Evolutionary conservation across 2,329 filamentous ascomycete genomes (phyloP).

Genomic region (Penicillium aurantiogriseum): DNA sequence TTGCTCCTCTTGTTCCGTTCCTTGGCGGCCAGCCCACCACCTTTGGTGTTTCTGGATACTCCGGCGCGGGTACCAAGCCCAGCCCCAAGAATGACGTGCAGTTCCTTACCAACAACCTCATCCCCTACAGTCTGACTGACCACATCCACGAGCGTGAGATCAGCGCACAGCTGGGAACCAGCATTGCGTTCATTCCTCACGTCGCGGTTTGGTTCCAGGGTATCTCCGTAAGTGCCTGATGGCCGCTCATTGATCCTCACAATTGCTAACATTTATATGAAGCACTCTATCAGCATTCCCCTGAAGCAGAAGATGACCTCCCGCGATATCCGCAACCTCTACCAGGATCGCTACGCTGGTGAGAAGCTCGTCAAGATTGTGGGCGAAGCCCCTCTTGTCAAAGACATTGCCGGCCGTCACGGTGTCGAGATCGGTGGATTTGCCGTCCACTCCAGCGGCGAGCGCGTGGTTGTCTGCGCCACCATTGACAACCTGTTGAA

Average conservation of each 20-base stretch:
- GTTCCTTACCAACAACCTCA: conserved; percentile 79
- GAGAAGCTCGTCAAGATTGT: conserved; percentile 93
- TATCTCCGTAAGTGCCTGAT: conserved; percentile 60
- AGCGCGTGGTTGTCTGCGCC: conserved; percentile 88
- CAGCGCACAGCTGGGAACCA: conserved; percentile 68
- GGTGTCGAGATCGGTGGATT: conserved; percentile 93
- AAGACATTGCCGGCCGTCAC: conserved; percentile 79
- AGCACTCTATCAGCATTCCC: conserved; percentile 85
- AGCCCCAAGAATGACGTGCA: conserved; percentile 90
- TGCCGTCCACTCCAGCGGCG: conserved; percentile 84
- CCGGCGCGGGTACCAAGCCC: conserved; percentile 90
- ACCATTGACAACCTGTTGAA: conserved; percentile 94
- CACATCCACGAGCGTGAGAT: conserved; percentile 97
- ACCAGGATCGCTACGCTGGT: conserved; percentile 92
- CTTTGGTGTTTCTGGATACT: conserved; percentile 92
- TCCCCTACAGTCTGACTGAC: conserved; percentile 86
- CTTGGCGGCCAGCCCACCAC: conserved; percentile 76
- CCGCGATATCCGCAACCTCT: conserved; percentile 88
- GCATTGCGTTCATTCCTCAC: conserved; percentile 86
- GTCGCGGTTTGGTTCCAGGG: conserved; percentile 97
- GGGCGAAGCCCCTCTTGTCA: conserved; percentile 83
- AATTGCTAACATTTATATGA: conserved; percentile 20
- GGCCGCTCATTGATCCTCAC: not conserved
- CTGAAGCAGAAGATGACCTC: conserved; percentile 83
- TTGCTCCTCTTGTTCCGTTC: conserved; percentile 75